Evolutionary conservation across 257 asterid species (phyloP).

Genomic region (Ilex aquifolium): DNA sequence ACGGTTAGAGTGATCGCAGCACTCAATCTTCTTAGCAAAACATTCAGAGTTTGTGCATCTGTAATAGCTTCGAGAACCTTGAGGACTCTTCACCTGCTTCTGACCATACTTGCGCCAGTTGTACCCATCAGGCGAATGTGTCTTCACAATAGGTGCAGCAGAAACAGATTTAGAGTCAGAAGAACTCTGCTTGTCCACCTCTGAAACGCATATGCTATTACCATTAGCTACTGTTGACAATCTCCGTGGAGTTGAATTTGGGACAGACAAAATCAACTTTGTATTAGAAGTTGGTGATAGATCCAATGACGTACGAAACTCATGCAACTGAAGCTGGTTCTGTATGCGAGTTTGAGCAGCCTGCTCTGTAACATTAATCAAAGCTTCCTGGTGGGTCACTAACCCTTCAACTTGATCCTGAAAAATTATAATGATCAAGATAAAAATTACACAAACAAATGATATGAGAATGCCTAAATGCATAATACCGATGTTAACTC

Average conservation of each 20-base stretch:
- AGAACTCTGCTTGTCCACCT: conserved; percentile 31
- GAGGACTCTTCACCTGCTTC: conserved; percentile 94
- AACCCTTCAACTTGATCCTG: conserved; percentile 40
- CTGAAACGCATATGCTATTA: conserved; percentile 18
- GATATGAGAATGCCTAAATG: background rate
- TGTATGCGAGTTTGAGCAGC: conserved; percentile 22
- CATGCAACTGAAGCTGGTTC: conserved; percentile 20
- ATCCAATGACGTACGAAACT: conserved; percentile 34
- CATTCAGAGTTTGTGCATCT: conserved; percentile 82
- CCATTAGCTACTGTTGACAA: conserved; percentile 25
- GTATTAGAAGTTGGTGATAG: conserved; percentile 38
- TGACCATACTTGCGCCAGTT: conserved; percentile 98
- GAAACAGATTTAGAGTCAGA: conserved; percentile 30
- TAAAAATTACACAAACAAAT: background rate
- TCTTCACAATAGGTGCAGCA: conserved; percentile 32
- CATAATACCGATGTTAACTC: background rate
- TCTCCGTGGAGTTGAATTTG: conserved; percentile 31
- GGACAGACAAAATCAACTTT: conserved; percentile 36
- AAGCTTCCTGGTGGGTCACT: conserved; percentile 17
- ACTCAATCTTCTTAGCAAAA: conserved; percentile 81
- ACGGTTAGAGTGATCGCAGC: conserved; percentile 50
- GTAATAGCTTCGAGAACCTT: conserved; percentile 91
- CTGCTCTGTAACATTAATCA: conserved; percentile 18
- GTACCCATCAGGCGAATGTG: conserved; percentile 65
- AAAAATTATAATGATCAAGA: conserved; percentile 10